Percentiles rank a stretch among this genome's conserved stretches.
Evolutionary conservation across 495 filamentous ascomycete genomes (phyloP).

Genomic region (Aspergillus coremiiformis): DNA sequence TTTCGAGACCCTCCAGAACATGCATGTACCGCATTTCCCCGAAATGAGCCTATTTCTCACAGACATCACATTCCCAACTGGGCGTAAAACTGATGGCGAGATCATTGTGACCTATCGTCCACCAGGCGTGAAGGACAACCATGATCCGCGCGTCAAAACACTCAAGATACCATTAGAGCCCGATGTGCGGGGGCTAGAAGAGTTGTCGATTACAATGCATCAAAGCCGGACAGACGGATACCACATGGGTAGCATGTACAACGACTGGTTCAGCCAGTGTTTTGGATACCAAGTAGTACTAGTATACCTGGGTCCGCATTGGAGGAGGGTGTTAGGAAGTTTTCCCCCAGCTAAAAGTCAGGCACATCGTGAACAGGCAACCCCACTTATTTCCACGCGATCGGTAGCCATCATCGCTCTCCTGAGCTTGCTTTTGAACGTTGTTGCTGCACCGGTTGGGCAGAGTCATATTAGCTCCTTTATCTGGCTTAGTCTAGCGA

Average conservation of each 20-base stretch:
- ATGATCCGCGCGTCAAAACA: slow-evolving; percentile 14
- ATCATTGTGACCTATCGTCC: slow-evolving; percentile 52
- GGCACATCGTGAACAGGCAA: slow-evolving; percentile 8
- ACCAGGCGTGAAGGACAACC: slow-evolving; percentile 20
- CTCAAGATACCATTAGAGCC: slow-evolving; percentile 57
- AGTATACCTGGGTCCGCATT: slow-evolving; percentile 59
- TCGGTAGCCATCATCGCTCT: background rate
- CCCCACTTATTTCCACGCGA: slow-evolving; percentile 2
- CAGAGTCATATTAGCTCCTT: background rate
- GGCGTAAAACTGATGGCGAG: slow-evolving; percentile 22
- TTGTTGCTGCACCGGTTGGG: background rate
- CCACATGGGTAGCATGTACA: slow-evolving; percentile 58
- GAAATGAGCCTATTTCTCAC: slow-evolving; percentile 64
- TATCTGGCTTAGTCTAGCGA: background rate
- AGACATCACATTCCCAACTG: slow-evolving; percentile 35
- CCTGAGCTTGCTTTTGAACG: slow-evolving; percentile 7
- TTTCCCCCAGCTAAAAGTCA: slow-evolving; percentile 29
- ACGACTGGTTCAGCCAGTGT: slow-evolving; percentile 64
- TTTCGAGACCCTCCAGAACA: slow-evolving; percentile 45
- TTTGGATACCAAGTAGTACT: slow-evolving; percentile 63
- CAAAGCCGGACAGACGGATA: slow-evolving; percentile 55
- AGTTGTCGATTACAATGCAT: slow-evolving; percentile 54
- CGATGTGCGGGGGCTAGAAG: slow-evolving; percentile 39
- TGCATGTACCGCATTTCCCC: slow-evolving; percentile 58
- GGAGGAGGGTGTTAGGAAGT: slow-evolving; percentile 57